Conservation (phyloP, 257 asterid genomes). For the Pogostemon cablin region DNA sequence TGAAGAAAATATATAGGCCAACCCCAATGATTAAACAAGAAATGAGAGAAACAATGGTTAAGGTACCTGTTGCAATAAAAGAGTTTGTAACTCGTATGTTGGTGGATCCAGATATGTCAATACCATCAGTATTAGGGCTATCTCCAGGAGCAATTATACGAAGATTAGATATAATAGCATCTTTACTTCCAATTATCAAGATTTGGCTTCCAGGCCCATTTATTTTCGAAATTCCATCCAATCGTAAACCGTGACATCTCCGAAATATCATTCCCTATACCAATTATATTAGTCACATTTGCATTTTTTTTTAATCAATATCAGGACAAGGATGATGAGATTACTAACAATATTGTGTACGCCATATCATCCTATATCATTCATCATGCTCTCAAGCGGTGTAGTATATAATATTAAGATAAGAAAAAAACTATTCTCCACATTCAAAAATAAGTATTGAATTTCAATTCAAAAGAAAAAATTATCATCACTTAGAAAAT, state of each 20-base stretch:
- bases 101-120: slow-evolving; percentile 51
- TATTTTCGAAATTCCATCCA: slow-evolving; percentile 50
- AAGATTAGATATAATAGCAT: slow-evolving; percentile 45
- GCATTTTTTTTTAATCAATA: too few relatives aligned
- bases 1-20: not conserved
- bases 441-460: too few relatives aligned
- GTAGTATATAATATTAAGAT: too few relatives aligned
- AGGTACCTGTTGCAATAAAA: slow-evolving; percentile 60
- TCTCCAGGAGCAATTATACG: slow-evolving; percentile 55
- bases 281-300: too few relatives aligned
- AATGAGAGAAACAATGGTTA: not conserved
- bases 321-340: too few relatives aligned
- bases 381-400: too few relatives aligned
- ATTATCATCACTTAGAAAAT: too few relatives aligned
- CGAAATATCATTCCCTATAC: slow-evolving; percentile 54
- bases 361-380: too few relatives aligned
- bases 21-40: not conserved
- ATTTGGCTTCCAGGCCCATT: slow-evolving; percentile 62
- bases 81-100: slow-evolving; percentile 43
- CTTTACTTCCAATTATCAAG: slow-evolving; percentile 42
- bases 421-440: too few relatives aligned
- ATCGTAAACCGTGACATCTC: slow-evolving; percentile 52
- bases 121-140: slow-evolving; percentile 75
- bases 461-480: too few relatives aligned
- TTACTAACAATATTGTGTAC: too few relatives aligned